Evolutionary conservation across 352 stramenopile genomes (phyloP).

Genomic region (Phytophthora brassicae): DNA sequence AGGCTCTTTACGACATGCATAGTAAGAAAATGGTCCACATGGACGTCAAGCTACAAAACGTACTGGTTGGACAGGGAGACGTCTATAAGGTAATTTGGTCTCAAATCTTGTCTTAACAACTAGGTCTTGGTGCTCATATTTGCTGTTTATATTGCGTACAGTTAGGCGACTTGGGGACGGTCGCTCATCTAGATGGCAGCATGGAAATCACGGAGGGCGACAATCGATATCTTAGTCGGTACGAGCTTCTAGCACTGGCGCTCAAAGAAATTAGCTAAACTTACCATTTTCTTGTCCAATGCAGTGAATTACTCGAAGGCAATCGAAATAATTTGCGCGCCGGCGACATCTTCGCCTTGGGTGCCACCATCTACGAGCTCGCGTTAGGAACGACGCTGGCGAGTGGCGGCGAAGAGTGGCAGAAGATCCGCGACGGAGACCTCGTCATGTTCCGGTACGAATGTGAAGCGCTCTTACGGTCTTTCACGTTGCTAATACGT

Average conservation of each 20-base stretch:
- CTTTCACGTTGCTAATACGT: constrained; percentile 8
- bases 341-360: constrained; percentile 84
- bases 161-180: constrained; percentile 80
- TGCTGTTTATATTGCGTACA: constrained; percentile 14
- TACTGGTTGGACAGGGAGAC: constrained; percentile 59
- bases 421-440: constrained; percentile 85
- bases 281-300: background rate
- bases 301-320: constrained; percentile 76
- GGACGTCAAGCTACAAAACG: constrained; percentile 88
- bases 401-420: constrained; percentile 79
- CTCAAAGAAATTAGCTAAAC: background rate
- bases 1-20: constrained; percentile 84
- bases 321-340: constrained; percentile 74
- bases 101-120: background rate
- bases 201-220: constrained; percentile 89
- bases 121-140: constrained; percentile 1
- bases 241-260: constrained; percentile 10
- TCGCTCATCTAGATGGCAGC: constrained; percentile 71
- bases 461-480: constrained; percentile 3
- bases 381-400: constrained; percentile 68
- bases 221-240: constrained; percentile 86
- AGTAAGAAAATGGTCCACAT: constrained; percentile 85
- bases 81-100: constrained; percentile 65
- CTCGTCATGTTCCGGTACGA: constrained; percentile 72
- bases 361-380: constrained; percentile 84